Evolutionary conservation across 2,329 filamentous ascomycete genomes (phyloP).

Genomic region (Davidsoniella australis): DNA sequence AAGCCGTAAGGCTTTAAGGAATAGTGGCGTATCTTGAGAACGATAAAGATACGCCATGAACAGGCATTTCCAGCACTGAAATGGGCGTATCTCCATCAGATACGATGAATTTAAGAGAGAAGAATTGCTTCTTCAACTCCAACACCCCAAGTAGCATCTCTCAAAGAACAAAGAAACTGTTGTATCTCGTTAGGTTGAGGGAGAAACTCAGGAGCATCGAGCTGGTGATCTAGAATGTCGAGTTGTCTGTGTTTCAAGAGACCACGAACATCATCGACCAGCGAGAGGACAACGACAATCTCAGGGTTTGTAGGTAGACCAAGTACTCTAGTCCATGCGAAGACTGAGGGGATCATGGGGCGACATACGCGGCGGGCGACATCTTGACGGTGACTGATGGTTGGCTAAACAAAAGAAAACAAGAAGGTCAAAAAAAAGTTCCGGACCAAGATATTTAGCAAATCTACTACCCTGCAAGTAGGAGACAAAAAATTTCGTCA

Average conservation of each 20-base stretch:
- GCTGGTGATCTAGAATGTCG: slow-evolving; percentile 36
- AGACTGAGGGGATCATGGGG: slow-evolving; percentile 19
- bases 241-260: slow-evolving; percentile 8
- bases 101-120: slow-evolving; percentile 66
- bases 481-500: slow-evolving; percentile 4
- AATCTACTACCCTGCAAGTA: background rate
- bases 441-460: background rate
- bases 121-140: slow-evolving; percentile 52
- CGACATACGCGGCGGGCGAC: slow-evolving; percentile 37
- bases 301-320: slow-evolving; percentile 20
- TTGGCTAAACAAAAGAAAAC: slow-evolving; percentile 7
- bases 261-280: slow-evolving; percentile 27
- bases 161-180: slow-evolving; percentile 29
- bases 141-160: slow-evolving; percentile 55
- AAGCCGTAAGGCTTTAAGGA: slow-evolving; percentile 15
- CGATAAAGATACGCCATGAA: background rate
- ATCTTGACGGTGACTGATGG: slow-evolving; percentile 20
- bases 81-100: slow-evolving; percentile 14
- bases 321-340: slow-evolving; percentile 11
- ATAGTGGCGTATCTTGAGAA: slow-evolving; percentile 21
- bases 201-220: slow-evolving; percentile 57
- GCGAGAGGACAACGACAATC: slow-evolving; percentile 79
- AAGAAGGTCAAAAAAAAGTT: slow-evolving; percentile 7
- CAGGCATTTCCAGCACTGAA: slow-evolving; percentile 5
- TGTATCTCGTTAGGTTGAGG: slow-evolving; percentile 34